phyloP scores from a whole-genome alignment of 306 rosid species.

The Oemleria cerasiformis region DNA sequence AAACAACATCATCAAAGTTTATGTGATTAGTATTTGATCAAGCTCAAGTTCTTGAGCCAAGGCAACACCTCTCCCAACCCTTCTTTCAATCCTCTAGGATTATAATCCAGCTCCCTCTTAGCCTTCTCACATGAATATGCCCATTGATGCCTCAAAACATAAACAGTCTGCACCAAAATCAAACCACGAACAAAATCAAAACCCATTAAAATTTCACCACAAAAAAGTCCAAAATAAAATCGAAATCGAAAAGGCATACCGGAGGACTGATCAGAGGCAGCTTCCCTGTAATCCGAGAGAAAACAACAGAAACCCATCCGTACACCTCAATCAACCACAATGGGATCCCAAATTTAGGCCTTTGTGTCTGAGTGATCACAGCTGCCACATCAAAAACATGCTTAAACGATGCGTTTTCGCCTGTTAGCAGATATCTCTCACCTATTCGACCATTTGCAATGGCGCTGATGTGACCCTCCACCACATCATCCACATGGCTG shows the following conservation, averaged over 20 bases:
- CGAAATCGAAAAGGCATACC: constrained; percentile 37
- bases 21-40: constrained; percentile 40
- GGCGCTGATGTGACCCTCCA: constrained; percentile 75
- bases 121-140: constrained; percentile 66
- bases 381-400: constrained; percentile 78
- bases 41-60: constrained; percentile 70
- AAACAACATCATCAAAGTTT: background rate
- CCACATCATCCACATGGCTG: constrained; percentile 86
- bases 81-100: constrained; percentile 72
- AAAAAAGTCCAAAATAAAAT: background rate
- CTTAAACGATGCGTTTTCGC: constrained; percentile 82
- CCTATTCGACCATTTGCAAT: constrained; percentile 65
- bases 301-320: constrained; percentile 59
- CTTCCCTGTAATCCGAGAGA: constrained; percentile 62
- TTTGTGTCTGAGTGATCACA: constrained; percentile 50
- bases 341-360: constrained; percentile 58
- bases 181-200: constrained; percentile 2
- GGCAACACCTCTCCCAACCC: constrained; percentile 72
- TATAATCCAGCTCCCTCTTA: constrained; percentile 42
- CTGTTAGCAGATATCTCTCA: constrained; percentile 69
- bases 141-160: constrained; percentile 72
- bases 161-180: constrained; percentile 58
- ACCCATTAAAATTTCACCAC: too few relatives aligned
- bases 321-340: constrained; percentile 69
- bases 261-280: constrained; percentile 90